Conservation (phyloP, 768 basidiomycete genomes). For the Rhizopogon vulgaris region DNA sequence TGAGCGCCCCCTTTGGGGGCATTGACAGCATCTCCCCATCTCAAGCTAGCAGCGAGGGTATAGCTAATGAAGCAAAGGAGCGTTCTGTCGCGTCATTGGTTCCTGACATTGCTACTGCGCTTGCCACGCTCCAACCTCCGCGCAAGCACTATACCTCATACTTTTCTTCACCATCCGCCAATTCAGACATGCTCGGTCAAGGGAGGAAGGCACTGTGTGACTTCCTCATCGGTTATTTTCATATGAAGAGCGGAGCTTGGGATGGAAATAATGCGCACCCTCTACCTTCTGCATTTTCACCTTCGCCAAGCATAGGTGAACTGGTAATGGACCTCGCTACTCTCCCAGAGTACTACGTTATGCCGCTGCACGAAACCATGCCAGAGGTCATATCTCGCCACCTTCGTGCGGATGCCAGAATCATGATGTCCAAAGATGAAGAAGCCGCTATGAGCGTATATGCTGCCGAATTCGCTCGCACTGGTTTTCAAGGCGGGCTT, state of each 20-base stretch:
- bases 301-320: constrained; percentile 14
- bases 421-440: constrained; percentile 42
- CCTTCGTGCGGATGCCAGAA: constrained; percentile 21
- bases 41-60: constrained; percentile 7
- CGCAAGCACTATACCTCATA: constrained; percentile 55
- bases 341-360: constrained; percentile 57
- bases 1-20: constrained; percentile 54
- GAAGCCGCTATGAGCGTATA: constrained; percentile 40
- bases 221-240: constrained; percentile 25
- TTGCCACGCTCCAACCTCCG: constrained; percentile 41
- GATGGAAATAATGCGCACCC: constrained; percentile 33
- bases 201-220: constrained; percentile 11
- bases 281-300: constrained; percentile 25
- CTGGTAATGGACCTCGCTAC: constrained; percentile 29
- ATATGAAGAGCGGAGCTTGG: constrained; percentile 57
- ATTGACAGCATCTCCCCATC: constrained; percentile 19
- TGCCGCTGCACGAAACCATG: constrained; percentile 51
- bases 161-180: constrained; percentile 40
- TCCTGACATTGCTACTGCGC: constrained; percentile 8
- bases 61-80: constrained; percentile 10
- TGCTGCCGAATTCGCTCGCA: constrained; percentile 39
- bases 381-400: constrained; percentile 36
- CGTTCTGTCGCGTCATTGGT: constrained; percentile 6
- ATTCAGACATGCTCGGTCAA: constrained; percentile 33
- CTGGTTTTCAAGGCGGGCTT: constrained; percentile 61